phyloP scores from a whole-genome alignment of 2,329 filamentous ascomycete species.

The Canariomyces notabilis region DNA sequence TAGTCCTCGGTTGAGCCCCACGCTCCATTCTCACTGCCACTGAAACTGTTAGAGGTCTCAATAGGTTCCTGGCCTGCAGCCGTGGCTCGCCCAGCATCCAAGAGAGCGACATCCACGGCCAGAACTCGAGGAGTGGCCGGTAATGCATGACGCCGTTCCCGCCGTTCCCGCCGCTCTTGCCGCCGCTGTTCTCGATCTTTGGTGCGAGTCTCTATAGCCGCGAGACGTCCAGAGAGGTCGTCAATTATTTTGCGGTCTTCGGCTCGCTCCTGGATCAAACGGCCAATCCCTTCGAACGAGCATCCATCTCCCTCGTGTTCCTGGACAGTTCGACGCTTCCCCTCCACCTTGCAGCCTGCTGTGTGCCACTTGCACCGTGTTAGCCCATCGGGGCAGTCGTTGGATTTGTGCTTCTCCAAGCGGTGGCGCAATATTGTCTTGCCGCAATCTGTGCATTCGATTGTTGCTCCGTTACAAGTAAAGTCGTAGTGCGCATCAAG shows the following conservation, averaged over 20 bases:
- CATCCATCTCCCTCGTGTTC: slow-evolving; percentile 44
- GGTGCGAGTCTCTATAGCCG: slow-evolving; percentile 34
- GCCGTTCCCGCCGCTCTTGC: slow-evolving; percentile 21
- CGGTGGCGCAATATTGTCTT: slow-evolving; percentile 40
- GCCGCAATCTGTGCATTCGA: slow-evolving; percentile 46
- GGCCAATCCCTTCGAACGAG: slow-evolving; percentile 47
- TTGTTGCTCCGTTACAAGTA: slow-evolving; percentile 43
- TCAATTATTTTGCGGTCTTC: slow-evolving; percentile 38
- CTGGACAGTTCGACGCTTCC: slow-evolving; percentile 37
- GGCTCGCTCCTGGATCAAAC: slow-evolving; percentile 43
- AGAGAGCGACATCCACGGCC: not conserved
- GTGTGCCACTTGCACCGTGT: slow-evolving; percentile 43
- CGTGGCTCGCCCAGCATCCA: slow-evolving; percentile 17
- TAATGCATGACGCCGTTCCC: too few relatives aligned
- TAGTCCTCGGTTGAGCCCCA: slow-evolving; percentile 39
- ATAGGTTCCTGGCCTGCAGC: not conserved
- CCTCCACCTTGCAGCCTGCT: slow-evolving; percentile 43
- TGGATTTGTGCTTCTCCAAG: slow-evolving; percentile 43
- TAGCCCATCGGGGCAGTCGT: slow-evolving; percentile 40
- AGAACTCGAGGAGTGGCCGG: too few relatives aligned
- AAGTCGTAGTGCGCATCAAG: slow-evolving; percentile 40
- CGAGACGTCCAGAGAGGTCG: slow-evolving; percentile 31
- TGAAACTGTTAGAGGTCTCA: not conserved
- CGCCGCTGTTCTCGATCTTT: slow-evolving; percentile 27
- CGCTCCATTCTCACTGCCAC: slow-evolving; percentile 24